phyloP scores from a whole-genome alignment of 169 alveolate genomes.

The Babesia bovis region DNA sequence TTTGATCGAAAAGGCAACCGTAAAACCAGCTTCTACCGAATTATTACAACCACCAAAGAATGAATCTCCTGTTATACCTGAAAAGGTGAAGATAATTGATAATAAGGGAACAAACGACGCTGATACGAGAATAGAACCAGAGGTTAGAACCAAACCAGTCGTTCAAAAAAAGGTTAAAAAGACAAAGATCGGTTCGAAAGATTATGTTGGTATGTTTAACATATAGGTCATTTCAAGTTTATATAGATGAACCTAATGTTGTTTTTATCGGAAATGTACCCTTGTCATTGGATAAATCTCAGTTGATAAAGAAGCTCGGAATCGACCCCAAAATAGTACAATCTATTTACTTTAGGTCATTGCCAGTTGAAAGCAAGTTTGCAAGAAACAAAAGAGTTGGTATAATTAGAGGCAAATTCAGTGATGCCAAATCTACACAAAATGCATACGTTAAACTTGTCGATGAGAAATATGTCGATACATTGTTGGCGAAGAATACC shows the following conservation, averaged over 20 bases:
- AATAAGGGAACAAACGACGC: neutral
- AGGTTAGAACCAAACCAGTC: neutral
- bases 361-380: conserved; percentile 57
- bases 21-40: neutral
- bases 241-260: conserved; percentile 51
- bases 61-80: neutral
- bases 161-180: conserved; percentile 3
- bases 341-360: conserved; percentile 57
- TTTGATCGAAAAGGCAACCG: conserved; percentile 10
- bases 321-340: conserved; percentile 64
- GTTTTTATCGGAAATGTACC: conserved; percentile 71
- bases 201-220: conserved; percentile 1
- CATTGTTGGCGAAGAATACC: conserved; percentile 37
- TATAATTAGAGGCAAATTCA: conserved; percentile 52
- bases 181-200: conserved; percentile 2
- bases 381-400: conserved; percentile 67
- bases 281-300: conserved; percentile 61
- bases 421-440: conserved; percentile 61
- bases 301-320: conserved; percentile 62
- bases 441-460: conserved; percentile 65
- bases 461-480: conserved; percentile 43
- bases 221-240: neutral
- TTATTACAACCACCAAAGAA: too few relatives aligned
- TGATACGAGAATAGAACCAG: neutral
- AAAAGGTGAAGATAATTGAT: neutral